Evolutionary conservation across 495 filamentous ascomycete genomes (phyloP).

Genomic region (Venustampulla echinocandica): DNA sequence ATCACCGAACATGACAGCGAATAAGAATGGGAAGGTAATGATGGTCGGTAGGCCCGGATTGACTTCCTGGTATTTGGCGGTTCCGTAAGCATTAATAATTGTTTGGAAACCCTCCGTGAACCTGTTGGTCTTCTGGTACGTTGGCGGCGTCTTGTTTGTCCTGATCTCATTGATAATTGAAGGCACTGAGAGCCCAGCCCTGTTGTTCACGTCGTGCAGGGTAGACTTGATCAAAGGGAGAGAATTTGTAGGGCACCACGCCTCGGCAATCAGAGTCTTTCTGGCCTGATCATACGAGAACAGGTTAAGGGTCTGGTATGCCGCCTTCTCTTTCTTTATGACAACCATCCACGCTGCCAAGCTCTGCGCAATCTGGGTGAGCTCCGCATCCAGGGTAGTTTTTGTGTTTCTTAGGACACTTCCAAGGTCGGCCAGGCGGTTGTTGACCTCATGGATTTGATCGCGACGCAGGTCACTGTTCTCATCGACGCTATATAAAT

Average conservation of each 20-base stretch:
- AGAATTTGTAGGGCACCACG: constrained; percentile 90
- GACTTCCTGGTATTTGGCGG: constrained; percentile 91
- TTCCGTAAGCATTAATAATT: constrained; percentile 97
- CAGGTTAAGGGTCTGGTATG: constrained; percentile 92
- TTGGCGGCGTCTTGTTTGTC: constrained; percentile 94
- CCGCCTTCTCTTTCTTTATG: constrained; percentile 95
- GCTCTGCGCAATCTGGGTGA: constrained; percentile 82
- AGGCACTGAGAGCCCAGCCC: constrained; percentile 86
- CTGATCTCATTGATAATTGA: constrained; percentile 96
- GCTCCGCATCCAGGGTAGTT: constrained; percentile 84
- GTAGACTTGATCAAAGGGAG: constrained; percentile 90
- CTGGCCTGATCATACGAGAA: constrained; percentile 94
- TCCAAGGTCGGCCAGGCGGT: constrained; percentile 75
- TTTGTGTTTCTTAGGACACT: constrained; percentile 95
- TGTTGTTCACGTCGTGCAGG: constrained; percentile 91
- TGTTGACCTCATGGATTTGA: constrained; percentile 95
- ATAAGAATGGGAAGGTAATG: constrained; percentile 95
- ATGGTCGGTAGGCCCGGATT: constrained; percentile 93
- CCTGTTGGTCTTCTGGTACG: constrained; percentile 92
- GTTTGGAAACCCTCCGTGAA: constrained; percentile 98
- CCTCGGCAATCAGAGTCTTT: constrained; percentile 95
- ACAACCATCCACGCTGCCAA: constrained; percentile 94
- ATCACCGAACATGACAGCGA: constrained; percentile 99
- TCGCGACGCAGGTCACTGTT: constrained; percentile 88
- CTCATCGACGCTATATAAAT: constrained; percentile 94